Conservation (phyloP, 2,329 filamentous ascomycete species). For the Botrytis sinoallii region DNA sequence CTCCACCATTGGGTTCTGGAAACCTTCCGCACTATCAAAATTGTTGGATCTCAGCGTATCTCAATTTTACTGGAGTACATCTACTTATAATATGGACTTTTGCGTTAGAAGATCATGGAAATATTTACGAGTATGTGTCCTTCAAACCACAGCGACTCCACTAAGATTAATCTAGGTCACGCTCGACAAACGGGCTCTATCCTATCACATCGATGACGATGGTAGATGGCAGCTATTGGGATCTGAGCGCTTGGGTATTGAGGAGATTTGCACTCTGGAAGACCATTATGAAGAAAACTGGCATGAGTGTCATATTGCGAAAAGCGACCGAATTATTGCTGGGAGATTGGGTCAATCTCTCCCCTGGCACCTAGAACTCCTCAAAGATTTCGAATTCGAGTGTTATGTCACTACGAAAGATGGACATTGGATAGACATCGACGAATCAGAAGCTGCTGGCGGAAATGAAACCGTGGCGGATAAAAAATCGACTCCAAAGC, state of each 20-base stretch:
- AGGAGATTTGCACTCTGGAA: background rate
- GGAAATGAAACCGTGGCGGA: background rate
- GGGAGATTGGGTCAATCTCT: accelerated
- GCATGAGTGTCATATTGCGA: accelerated
- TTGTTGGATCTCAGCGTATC: background rate
- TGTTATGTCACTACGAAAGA: background rate
- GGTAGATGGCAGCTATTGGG: background rate
- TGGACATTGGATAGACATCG: background rate
- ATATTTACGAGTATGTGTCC: background rate
- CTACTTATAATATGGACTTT: background rate
- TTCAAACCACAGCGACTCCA: background rate
- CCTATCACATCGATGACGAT: background rate
- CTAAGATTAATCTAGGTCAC: background rate
- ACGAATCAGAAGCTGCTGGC: background rate
- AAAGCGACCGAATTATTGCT: background rate
- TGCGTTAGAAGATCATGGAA: background rate
- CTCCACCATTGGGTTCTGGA: background rate
- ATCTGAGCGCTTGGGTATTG: background rate
- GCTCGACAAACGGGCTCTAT: background rate
- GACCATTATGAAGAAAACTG: background rate
- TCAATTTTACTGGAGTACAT: background rate
- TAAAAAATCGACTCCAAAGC: accelerated
- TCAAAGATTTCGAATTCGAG: background rate
- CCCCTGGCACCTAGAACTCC: background rate
- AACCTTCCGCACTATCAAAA: background rate